phyloP scores from a whole-genome alignment of 495 filamentous ascomycete genomes.

The Oleoguttula mirabilis region DNA sequence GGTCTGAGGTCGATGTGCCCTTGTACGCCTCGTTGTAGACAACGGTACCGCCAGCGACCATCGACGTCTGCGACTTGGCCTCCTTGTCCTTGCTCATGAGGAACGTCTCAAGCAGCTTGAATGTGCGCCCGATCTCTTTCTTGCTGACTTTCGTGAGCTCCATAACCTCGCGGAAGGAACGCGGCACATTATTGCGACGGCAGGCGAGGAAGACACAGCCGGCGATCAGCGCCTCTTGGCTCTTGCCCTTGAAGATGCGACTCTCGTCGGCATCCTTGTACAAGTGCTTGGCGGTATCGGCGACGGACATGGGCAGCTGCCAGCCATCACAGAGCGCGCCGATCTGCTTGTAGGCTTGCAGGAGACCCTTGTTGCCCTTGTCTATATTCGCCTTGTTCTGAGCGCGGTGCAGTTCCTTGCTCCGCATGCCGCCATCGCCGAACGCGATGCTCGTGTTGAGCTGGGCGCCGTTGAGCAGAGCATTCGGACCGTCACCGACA shows the following conservation, averaged over 20 bases:
- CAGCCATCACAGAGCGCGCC: slow-evolving; percentile 75
- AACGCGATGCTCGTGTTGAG: slow-evolving; percentile 82
- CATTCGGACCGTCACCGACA: slow-evolving; percentile 86
- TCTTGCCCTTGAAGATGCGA: slow-evolving; percentile 90
- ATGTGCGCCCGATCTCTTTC: slow-evolving; percentile 93
- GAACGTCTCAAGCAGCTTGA: slow-evolving; percentile 85
- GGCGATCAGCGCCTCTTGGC: slow-evolving; percentile 83
- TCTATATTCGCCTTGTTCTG: slow-evolving; percentile 78
- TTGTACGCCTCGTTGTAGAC: slow-evolving; percentile 50
- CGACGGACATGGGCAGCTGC: slow-evolving; percentile 63
- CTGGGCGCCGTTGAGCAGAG: slow-evolving; percentile 80
- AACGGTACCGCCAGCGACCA: slow-evolving; percentile 40
- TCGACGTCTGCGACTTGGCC: slow-evolving; percentile 41
- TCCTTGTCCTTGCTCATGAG: slow-evolving; percentile 41
- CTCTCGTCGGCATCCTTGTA: slow-evolving; percentile 88
- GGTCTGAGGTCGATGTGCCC: slow-evolving; percentile 65
- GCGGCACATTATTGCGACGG: slow-evolving; percentile 70
- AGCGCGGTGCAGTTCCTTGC: slow-evolving; percentile 69
- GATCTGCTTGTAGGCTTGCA: slow-evolving; percentile 82
- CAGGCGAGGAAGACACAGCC: slow-evolving; percentile 96
- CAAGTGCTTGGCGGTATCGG: slow-evolving; percentile 80
- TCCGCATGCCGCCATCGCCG: slow-evolving; percentile 53
- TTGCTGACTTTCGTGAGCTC: slow-evolving; percentile 85
- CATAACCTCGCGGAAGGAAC: slow-evolving; percentile 88
- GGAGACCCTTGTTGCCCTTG: slow-evolving; percentile 68